phyloP scores from a whole-genome alignment of 306 rosid genomes.

The Vicia faba region DNA sequence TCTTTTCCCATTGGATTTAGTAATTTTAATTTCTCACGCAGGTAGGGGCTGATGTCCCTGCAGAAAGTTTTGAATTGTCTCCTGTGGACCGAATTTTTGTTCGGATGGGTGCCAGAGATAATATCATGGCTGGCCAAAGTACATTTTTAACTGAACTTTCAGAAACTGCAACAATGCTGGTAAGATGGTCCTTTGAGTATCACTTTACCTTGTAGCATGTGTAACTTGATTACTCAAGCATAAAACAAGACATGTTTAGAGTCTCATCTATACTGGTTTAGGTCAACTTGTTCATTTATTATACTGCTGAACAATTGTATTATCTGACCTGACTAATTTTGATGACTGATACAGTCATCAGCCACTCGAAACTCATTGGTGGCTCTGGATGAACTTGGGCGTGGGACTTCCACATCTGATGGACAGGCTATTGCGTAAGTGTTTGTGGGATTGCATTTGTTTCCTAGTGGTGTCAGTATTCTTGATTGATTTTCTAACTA shows the following conservation, averaged over 20 bases:
- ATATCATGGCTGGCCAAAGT: slow-evolving; percentile 97
- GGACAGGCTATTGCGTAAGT: slow-evolving; percentile 99
- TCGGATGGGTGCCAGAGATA: slow-evolving; percentile 97
- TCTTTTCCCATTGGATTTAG: slow-evolving; percentile 28
- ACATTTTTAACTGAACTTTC: slow-evolving; percentile 93
- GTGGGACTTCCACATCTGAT: slow-evolving; percentile 98
- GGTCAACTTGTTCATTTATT: slow-evolving; percentile 13
- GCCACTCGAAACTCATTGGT: slow-evolving; percentile 83
- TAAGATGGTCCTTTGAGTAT: slow-evolving; percentile 46
- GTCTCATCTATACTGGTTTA: neutral
- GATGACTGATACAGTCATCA: slow-evolving; percentile 61
- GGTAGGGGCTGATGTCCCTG: slow-evolving; percentile 97
- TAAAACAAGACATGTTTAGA: neutral
- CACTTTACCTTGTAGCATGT: slow-evolving; percentile 12
- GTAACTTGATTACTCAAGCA: slow-evolving; percentile 23
- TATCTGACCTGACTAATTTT: slow-evolving; percentile 30
- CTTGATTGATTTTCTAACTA: slow-evolving; percentile 21
- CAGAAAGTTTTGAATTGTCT: slow-evolving; percentile 82
- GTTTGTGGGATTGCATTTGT: slow-evolving; percentile 29
- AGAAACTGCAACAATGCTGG: slow-evolving; percentile 93
- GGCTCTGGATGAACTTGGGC: slow-evolving; percentile 95
- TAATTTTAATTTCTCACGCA: slow-evolving; percentile 46
- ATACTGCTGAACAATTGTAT: slow-evolving; percentile 1
- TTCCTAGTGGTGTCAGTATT: slow-evolving; percentile 15
- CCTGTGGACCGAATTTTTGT: slow-evolving; percentile 89